phyloP scores from a whole-genome alignment of 1,284 basidiomycete genomes.

The Rhizoctonia solani region DNA sequence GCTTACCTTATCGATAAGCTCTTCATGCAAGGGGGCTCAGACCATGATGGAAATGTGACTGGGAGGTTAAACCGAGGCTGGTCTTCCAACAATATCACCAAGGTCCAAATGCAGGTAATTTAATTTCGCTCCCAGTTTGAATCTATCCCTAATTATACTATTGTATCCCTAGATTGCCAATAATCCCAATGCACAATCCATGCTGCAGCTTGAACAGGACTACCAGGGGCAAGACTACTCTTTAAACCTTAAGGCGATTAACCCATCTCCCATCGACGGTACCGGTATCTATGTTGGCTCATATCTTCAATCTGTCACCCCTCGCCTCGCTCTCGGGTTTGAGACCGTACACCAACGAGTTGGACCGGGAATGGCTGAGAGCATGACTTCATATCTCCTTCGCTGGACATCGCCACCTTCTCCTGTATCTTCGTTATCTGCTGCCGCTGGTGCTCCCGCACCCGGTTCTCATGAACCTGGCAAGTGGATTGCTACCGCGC shows the following conservation, averaged over 20 bases:
- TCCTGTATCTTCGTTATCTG: constrained; percentile 47
- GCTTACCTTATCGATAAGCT: constrained; percentile 55
- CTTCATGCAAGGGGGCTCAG: constrained; percentile 92
- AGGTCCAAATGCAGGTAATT: constrained; percentile 86
- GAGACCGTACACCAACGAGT: constrained; percentile 84
- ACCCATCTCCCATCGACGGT: constrained; percentile 85
- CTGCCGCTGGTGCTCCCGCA: constrained; percentile 39
- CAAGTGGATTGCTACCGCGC: constrained; percentile 92
- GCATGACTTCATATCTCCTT: constrained; percentile 83
- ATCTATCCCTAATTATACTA: constrained; percentile 4
- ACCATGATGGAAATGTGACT: constrained; percentile 90
- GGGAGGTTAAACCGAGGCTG: constrained; percentile 91
- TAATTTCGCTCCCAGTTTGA: background rate
- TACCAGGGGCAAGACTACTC: constrained; percentile 88
- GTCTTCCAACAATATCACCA: constrained; percentile 79
- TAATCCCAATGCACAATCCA: constrained; percentile 68
- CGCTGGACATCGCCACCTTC: constrained; percentile 82
- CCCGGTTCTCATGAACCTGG: constrained; percentile 47
- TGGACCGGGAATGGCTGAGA: constrained; percentile 69
- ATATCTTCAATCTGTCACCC: constrained; percentile 94
- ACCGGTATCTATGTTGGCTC: constrained; percentile 95
- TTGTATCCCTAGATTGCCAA: constrained; percentile 34
- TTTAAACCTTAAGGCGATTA: constrained; percentile 87
- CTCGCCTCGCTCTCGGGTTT: constrained; percentile 86
- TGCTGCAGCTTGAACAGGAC: constrained; percentile 95